phyloP scores from a whole-genome alignment of 768 basidiomycete genomes.

The Tulasnella sp. region DNA sequence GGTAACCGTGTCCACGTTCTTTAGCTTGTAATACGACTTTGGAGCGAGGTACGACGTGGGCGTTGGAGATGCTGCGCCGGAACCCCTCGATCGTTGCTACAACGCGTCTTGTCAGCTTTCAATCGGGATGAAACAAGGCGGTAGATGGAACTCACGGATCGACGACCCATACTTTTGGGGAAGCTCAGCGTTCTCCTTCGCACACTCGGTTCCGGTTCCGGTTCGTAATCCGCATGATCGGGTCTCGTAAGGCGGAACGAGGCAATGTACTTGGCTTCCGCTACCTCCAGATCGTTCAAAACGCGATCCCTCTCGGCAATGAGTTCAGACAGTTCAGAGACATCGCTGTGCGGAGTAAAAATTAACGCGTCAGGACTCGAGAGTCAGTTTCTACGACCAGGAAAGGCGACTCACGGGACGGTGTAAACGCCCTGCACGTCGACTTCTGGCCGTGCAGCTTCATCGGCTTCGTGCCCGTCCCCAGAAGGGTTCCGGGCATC shows the following conservation, averaged over 20 bases:
- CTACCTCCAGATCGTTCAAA: slow-evolving; percentile 74
- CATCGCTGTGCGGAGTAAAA: slow-evolving; percentile 51
- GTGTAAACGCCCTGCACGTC: slow-evolving; percentile 72
- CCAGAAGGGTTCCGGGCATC: slow-evolving; percentile 29
- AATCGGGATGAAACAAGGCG: background rate
- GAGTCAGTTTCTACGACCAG: background rate
- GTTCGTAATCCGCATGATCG: background rate
- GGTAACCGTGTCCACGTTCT: slow-evolving; percentile 56
- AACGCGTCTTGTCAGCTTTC: background rate
- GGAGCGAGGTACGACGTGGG: slow-evolving; percentile 78
- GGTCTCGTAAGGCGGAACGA: slow-evolving; percentile 60
- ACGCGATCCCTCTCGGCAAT: slow-evolving; percentile 74
- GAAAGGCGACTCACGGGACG: slow-evolving; percentile 53
- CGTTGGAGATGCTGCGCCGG: slow-evolving; percentile 40
- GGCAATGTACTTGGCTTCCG: slow-evolving; percentile 71
- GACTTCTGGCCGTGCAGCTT: slow-evolving; percentile 49
- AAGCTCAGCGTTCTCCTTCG: background rate
- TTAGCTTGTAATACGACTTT: slow-evolving; percentile 73
- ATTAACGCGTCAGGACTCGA: background rate
- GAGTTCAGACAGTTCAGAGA: slow-evolving; percentile 58
- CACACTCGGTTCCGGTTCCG: background rate
- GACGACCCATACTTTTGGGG: slow-evolving; percentile 35
- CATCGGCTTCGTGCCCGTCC: slow-evolving; percentile 37
- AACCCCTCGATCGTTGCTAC: slow-evolving; percentile 32
- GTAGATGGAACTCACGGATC: slow-evolving; percentile 22